Percentiles rank a stretch among this genome's conserved stretches.
Evolutionary conservation across 2,329 filamentous ascomycete genomes (phyloP).

Genomic region (Pestalotiopsis fici): DNA sequence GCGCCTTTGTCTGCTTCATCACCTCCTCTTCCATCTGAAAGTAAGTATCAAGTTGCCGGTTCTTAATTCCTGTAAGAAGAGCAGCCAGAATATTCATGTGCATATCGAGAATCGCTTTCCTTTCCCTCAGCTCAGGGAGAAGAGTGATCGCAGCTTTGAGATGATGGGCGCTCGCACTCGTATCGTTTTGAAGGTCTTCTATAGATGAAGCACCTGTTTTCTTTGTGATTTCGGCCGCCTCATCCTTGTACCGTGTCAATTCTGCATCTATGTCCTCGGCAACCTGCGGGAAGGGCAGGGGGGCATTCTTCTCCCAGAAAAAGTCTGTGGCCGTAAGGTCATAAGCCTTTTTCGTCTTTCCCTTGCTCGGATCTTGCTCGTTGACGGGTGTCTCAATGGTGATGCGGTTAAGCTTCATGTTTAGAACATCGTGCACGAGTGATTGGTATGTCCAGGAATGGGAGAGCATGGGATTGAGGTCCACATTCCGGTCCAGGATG

Average conservation of each 20-base stretch:
- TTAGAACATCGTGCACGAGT: slow-evolving; percentile 69
- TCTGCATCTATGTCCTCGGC: slow-evolving; percentile 96
- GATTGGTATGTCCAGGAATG: slow-evolving; percentile 86
- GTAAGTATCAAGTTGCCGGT: slow-evolving; percentile 92
- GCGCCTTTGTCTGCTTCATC: slow-evolving; percentile 84
- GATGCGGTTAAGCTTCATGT: slow-evolving; percentile 88
- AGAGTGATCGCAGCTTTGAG: slow-evolving; percentile 94
- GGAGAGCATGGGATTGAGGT: slow-evolving; percentile 97
- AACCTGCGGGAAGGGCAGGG: slow-evolving; percentile 89
- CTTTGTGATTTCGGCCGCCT: slow-evolving; percentile 89
- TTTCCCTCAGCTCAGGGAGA: slow-evolving; percentile 86
- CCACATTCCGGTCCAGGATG: slow-evolving; percentile 92
- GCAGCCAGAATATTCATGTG: slow-evolving; percentile 98
- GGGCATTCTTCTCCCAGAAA: slow-evolving; percentile 94
- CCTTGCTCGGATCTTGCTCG: slow-evolving; percentile 72
- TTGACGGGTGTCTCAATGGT: slow-evolving; percentile 85
- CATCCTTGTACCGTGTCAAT: slow-evolving; percentile 91
- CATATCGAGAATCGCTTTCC: slow-evolving; percentile 93
- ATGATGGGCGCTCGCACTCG: slow-evolving; percentile 86
- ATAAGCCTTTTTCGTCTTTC: slow-evolving; percentile 82
- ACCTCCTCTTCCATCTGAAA: slow-evolving; percentile 95
- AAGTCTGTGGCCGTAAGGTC: slow-evolving; percentile 90
- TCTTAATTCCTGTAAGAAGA: slow-evolving; percentile 77
- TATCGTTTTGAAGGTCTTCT: slow-evolving; percentile 90
- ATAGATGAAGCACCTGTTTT: slow-evolving; percentile 92